phyloP scores from a whole-genome alignment of 768 basidiomycete species.

The Russula sp. region DNA sequence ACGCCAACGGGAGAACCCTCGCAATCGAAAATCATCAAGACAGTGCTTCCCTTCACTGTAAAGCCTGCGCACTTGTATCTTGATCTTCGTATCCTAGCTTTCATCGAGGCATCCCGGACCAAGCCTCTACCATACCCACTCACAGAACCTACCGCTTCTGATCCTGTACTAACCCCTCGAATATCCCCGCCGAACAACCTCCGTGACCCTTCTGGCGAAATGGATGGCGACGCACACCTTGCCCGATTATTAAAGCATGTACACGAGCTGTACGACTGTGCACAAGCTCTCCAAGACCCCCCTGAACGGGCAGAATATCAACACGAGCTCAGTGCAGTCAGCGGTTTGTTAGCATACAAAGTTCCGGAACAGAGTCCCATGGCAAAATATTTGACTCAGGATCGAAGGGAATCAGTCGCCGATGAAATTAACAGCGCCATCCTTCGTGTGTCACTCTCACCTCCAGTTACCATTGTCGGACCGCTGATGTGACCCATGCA shows the following conservation, averaged over 20 bases:
- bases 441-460: conserved; percentile 53
- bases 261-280: conserved; percentile 65
- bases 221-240: conserved; percentile 43
- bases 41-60: conserved; percentile 58
- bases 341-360: conserved; percentile 78
- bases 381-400: conserved; percentile 69
- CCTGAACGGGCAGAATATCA: conserved; percentile 59
- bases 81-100: conserved; percentile 83
- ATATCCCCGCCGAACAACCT: conserved; percentile 27
- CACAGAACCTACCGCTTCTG: conserved; percentile 7
- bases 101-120: conserved; percentile 82
- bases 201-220: conserved; percentile 35
- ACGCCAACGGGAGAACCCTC: conserved; percentile 29
- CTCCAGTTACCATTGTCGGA: not conserved
- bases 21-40: conserved; percentile 42
- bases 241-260: conserved; percentile 52
- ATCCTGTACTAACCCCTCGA: conserved; percentile 24
- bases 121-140: conserved; percentile 52
- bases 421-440: conserved; percentile 88
- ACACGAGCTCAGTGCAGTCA: conserved; percentile 70
- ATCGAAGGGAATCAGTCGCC: conserved; percentile 76
- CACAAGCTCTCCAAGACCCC: conserved; percentile 52
- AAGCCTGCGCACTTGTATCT: conserved; percentile 73
- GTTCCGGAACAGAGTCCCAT: conserved; percentile 76
- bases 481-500: conserved; percentile 33